A percentile compares a stretch with the other conserved stretches of the same genome.
Evolutionary conservation across 2,329 filamentous ascomycete genomes (phyloP).

Genomic region (Xylaria polymorpha): DNA sequence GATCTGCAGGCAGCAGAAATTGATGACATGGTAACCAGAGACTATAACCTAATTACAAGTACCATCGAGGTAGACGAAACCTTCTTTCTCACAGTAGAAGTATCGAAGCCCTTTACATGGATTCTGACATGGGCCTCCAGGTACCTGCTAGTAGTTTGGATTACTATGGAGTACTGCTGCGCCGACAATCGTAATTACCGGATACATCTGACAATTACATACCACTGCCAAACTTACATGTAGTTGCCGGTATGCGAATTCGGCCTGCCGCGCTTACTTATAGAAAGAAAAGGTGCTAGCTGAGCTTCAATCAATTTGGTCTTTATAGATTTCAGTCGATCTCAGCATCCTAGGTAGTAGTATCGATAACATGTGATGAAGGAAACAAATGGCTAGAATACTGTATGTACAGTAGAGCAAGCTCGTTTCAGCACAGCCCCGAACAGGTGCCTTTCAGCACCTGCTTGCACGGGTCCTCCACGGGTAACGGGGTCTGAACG

Average conservation of each 20-base stretch:
- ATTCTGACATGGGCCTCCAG: background rate
- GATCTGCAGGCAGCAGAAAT: conserved; percentile 20
- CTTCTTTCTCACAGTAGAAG: conserved; percentile 12
- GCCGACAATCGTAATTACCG: conserved; percentile 6
- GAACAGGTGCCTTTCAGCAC: background rate
- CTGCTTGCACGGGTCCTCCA: background rate
- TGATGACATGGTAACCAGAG: conserved; percentile 15
- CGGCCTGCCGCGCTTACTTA: background rate
- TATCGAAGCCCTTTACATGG: background rate
- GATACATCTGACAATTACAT: background rate
- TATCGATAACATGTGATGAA: background rate
- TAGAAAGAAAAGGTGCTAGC: background rate
- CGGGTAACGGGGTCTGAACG: background rate
- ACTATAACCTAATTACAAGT: conserved; percentile 29
- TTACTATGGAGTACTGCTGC: background rate
- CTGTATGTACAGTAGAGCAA: too few species aligned
- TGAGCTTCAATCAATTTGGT: background rate
- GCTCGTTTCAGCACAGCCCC: background rate
- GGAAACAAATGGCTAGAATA: too few species aligned
- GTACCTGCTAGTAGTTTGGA: background rate
- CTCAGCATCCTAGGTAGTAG: background rate
- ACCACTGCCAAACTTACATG: background rate
- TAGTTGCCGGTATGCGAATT: background rate
- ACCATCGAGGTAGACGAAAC: conserved; percentile 25
- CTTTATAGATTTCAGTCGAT: background rate